Evolutionary conservation across 768 basidiomycete species (phyloP).

Genomic region (Peribolospora baueri): DNA sequence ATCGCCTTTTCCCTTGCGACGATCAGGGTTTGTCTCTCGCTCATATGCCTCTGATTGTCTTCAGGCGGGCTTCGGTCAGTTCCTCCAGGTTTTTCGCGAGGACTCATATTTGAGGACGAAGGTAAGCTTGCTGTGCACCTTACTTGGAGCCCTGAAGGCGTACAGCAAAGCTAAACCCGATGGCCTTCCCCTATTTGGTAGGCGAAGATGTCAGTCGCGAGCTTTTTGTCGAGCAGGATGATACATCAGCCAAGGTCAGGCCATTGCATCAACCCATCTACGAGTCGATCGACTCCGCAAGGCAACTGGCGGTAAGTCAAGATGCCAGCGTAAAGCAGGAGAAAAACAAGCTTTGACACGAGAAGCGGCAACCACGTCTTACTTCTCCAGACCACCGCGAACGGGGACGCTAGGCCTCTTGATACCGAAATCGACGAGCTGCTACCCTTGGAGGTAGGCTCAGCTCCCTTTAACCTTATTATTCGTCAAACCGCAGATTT

Average conservation of each 20-base stretch:
- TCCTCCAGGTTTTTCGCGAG: slow-evolving; percentile 62
- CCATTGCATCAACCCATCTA: slow-evolving; percentile 13
- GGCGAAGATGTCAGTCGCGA: slow-evolving; percentile 17
- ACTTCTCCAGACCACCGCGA: background rate
- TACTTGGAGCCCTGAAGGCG: background rate
- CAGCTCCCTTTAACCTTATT: too few species aligned
- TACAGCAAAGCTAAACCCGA: background rate
- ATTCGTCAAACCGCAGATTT: background rate
- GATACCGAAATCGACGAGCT: slow-evolving; percentile 47
- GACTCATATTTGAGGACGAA: slow-evolving; percentile 34
- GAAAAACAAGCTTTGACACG: background rate
- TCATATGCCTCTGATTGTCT: background rate
- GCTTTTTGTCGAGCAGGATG: slow-evolving; percentile 15
- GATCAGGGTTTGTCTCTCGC: background rate
- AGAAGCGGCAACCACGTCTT: background rate
- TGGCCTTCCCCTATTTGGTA: slow-evolving; percentile 3
- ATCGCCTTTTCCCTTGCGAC: background rate
- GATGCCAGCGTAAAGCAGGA: background rate
- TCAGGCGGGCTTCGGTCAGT: slow-evolving; percentile 31
- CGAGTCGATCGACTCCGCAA: slow-evolving; percentile 5
- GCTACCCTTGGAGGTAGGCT: slow-evolving; percentile 30
- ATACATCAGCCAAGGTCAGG: slow-evolving; percentile 14
- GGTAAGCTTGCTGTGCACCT: background rate
- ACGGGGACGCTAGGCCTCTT: slow-evolving; percentile 23
- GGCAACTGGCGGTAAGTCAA: background rate